phyloP scores from a whole-genome alignment of 129 eudicot species.

The Chrysanthemum seticuspe region DNA sequence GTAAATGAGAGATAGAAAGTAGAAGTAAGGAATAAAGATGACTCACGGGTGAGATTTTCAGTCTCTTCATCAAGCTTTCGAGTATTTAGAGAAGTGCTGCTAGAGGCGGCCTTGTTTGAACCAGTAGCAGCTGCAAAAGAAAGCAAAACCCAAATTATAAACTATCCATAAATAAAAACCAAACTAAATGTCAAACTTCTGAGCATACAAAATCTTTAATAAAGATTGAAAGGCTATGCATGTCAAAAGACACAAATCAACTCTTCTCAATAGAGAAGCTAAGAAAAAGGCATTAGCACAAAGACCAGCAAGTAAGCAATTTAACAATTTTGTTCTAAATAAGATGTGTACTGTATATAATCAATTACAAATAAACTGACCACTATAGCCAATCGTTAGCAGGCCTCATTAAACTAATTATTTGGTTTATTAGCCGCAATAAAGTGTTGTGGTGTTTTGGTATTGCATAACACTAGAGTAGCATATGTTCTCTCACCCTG shows the following conservation, averaged over 20 bases:
- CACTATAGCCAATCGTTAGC: not conserved
- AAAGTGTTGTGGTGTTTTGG: too few relatives aligned
- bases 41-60: conserved; percentile 81
- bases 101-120: conserved; percentile 85
- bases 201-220: not conserved
- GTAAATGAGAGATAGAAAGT: not conserved
- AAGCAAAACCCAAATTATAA: not conserved
- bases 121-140: conserved; percentile 61
- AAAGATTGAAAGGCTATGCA: not conserved
- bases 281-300: not conserved
- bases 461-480: too few relatives aligned
- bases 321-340: not conserved
- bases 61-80: conserved; percentile 92
- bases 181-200: not conserved
- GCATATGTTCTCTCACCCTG: too few relatives aligned
- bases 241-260: not conserved
- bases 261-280: not conserved
- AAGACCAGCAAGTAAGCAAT: not conserved
- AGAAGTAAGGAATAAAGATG: conserved; percentile 1
- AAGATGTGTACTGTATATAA: not conserved
- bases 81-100: conserved; percentile 80
- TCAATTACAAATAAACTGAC: not conserved
- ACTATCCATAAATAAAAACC: not conserved
- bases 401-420: not conserved
- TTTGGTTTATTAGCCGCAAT: not conserved